Percentiles rank a stretch among this genome's conserved stretches.
phyloP scores from a whole-genome alignment of 805 yeast genomes.

The Kluyveromyces starmeri region DNA sequence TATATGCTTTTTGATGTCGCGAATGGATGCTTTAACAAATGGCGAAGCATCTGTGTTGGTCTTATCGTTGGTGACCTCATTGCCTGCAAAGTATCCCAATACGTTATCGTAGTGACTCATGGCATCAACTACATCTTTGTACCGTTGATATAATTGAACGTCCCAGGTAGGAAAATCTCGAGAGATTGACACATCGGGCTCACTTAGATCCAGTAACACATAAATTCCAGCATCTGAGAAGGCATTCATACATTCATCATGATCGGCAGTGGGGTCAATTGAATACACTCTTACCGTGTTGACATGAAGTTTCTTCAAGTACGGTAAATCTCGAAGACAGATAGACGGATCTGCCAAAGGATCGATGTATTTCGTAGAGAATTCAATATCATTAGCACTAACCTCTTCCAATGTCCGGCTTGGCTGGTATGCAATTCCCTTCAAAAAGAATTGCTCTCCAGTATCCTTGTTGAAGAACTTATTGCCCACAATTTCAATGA shows the following conservation, averaged over 20 bases:
- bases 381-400: constrained; percentile 10
- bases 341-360: constrained; percentile 64
- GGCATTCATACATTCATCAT: constrained; percentile 68
- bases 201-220: constrained; percentile 81
- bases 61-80: constrained; percentile 83
- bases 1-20: constrained; percentile 80
- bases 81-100: constrained; percentile 94
- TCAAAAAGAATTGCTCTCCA: constrained; percentile 77
- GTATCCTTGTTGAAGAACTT: constrained; percentile 65
- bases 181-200: constrained; percentile 70
- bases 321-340: constrained; percentile 81
- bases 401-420: constrained; percentile 36
- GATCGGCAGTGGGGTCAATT: constrained; percentile 61
- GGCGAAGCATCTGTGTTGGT: constrained; percentile 86
- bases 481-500: constrained; percentile 59
- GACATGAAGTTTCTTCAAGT: constrained; percentile 54
- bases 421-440: constrained; percentile 84
- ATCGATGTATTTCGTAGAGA: constrained; percentile 41
- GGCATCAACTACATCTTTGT: constrained; percentile 72
- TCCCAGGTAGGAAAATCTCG: constrained; percentile 78
- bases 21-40: constrained; percentile 89
- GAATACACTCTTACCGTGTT: constrained; percentile 85
- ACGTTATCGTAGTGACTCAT: constrained; percentile 72
- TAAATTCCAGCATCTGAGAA: constrained; percentile 83
- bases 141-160: constrained; percentile 60